Percentiles rank a stretch among this genome's conserved stretches.
phyloP scores from a whole-genome alignment of 2,329 filamentous ascomycete species.

The Fusarium nisikadoi region DNA sequence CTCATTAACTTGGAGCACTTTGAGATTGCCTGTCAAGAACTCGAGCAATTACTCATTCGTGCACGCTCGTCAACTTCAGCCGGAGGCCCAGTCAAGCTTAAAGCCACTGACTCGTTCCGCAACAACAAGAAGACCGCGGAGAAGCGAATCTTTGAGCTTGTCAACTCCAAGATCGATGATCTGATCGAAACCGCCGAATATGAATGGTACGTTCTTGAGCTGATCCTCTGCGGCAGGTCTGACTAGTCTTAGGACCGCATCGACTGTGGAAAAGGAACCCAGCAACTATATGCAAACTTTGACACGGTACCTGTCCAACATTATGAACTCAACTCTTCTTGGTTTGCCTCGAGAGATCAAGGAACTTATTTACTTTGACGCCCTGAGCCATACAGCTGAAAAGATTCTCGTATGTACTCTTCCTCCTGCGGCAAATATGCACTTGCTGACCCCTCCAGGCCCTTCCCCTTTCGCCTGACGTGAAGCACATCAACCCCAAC shows the following conservation, averaged over 20 bases:
- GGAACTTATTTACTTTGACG: slow-evolving; percentile 97
- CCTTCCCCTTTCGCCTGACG: slow-evolving; percentile 79
- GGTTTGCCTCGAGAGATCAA: slow-evolving; percentile 96
- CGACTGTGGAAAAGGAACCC: slow-evolving; percentile 73
- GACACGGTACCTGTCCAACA: slow-evolving; percentile 91
- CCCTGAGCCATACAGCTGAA: slow-evolving; percentile 87
- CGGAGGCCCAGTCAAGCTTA: slow-evolving; percentile 80
- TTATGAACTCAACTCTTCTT: slow-evolving; percentile 94
- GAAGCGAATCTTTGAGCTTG: slow-evolving; percentile 97
- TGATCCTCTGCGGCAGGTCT: slow-evolving; percentile 14
- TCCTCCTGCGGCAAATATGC: background rate
- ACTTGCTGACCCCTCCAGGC: slow-evolving; percentile 57
- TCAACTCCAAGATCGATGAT: slow-evolving; percentile 98
- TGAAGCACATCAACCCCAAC: slow-evolving; percentile 87
- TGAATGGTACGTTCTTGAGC: slow-evolving; percentile 72
- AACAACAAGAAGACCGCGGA: slow-evolving; percentile 95
- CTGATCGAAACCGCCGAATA: slow-evolving; percentile 97
- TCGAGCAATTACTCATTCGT: slow-evolving; percentile 86
- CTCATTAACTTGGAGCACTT: slow-evolving; percentile 98
- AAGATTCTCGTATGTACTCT: slow-evolving; percentile 74
- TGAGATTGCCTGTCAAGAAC: slow-evolving; percentile 88
- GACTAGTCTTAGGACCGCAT: slow-evolving; percentile 56
- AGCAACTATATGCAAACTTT: slow-evolving; percentile 96
- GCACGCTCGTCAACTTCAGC: slow-evolving; percentile 85
- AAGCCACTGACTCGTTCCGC: slow-evolving; percentile 86